These are phyloP conservation scores for Rhododendron griersonianum DNA, from an alignment of 148 eudicot species.

Conservation along the genomic window DNA sequence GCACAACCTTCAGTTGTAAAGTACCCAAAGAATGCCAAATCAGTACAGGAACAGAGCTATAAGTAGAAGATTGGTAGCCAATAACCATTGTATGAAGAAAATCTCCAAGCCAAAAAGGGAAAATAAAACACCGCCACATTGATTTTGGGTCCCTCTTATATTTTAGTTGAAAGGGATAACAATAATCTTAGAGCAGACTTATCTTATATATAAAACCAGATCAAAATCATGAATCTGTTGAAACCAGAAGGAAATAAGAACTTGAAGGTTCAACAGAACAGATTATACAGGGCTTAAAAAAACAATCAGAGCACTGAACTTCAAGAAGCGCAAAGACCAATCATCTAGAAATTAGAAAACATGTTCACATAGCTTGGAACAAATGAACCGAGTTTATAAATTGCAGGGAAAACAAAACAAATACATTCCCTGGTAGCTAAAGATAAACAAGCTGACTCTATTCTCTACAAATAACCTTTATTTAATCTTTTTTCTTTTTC, in stretches of 20 bases:
- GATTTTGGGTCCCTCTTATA: not conserved
- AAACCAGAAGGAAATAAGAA: not conserved
- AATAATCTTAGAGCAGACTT: not conserved
- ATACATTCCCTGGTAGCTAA: not conserved
- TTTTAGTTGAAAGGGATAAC: not conserved
- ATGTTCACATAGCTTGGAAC: not conserved
- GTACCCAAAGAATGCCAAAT: not conserved
- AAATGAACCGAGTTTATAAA: not conserved
- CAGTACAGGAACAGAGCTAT: conserved; percentile 5
- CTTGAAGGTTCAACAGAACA: not conserved
- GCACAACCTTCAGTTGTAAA: not conserved
- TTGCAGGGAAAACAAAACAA: not conserved
- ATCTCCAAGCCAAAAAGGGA: not conserved
- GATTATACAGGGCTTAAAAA: not conserved
- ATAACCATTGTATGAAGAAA: not conserved
- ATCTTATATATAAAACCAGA: not conserved
- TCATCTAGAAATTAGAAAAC: not conserved
- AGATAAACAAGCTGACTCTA: not conserved
- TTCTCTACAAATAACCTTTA: no score
- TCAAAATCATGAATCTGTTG: not conserved
- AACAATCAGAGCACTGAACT: not conserved
- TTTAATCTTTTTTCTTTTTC: no score
- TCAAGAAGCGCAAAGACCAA: not conserved
- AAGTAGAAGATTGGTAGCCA: not conserved
- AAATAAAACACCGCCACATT: not conserved